phyloP scores from a whole-genome alignment of 2,329 filamentous ascomycete species.

The Microdochium trichocladiopsis region DNA sequence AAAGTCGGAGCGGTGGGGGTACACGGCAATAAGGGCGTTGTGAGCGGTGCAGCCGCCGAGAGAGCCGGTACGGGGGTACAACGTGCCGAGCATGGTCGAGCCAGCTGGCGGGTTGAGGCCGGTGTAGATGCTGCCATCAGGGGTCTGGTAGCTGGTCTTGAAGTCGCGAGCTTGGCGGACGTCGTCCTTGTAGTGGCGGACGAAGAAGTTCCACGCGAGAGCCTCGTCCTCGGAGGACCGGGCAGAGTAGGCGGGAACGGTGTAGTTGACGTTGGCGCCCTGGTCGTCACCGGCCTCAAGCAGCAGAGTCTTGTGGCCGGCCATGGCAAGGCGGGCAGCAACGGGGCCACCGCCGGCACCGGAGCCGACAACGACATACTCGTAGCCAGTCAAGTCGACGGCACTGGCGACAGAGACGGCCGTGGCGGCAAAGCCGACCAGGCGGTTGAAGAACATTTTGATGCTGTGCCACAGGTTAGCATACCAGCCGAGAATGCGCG shows the following conservation, averaged over 20 bases:
- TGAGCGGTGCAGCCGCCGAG: slow-evolving; percentile 52
- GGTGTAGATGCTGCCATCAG: slow-evolving; percentile 41
- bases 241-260: slow-evolving; percentile 44
- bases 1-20: slow-evolving; percentile 46
- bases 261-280: slow-evolving; percentile 36
- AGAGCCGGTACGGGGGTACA: slow-evolving; percentile 51
- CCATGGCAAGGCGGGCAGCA: slow-evolving; percentile 50
- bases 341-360: slow-evolving; percentile 53
- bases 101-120: slow-evolving; percentile 44
- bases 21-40: slow-evolving; percentile 45
- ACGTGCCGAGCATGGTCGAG: slow-evolving; percentile 41
- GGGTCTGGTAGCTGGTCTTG: slow-evolving; percentile 49
- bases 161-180: slow-evolving; percentile 44
- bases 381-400: slow-evolving; percentile 33
- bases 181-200: slow-evolving; percentile 50
- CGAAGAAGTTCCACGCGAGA: slow-evolving; percentile 57
- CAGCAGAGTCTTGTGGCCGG: slow-evolving; percentile 52
- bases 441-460: background rate
- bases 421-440: background rate
- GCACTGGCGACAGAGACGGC: slow-evolving; percentile 9
- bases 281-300: slow-evolving; percentile 54
- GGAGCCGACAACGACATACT: slow-evolving; percentile 56
- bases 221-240: slow-evolving; percentile 42
- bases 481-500: too few species aligned
- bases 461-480: background rate